These are phyloP conservation scores for Elsinoe fawcettii DNA, from an alignment of 2,329 filamentous ascomycete genomes.

Conservation along the genomic window DNA sequence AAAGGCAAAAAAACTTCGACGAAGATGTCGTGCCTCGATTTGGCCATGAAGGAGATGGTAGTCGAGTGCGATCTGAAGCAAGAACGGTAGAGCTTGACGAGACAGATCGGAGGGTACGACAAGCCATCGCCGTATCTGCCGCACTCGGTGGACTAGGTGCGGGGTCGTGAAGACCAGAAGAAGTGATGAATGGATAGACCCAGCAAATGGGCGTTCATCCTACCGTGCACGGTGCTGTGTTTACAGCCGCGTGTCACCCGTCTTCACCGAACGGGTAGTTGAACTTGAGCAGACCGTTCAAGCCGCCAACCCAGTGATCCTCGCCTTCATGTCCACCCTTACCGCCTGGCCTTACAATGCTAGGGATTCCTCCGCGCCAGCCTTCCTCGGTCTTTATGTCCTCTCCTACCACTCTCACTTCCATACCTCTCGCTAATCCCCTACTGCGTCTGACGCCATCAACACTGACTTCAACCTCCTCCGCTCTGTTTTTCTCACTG, in stretches of 20 bases:
- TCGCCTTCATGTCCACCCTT: slow-evolving; percentile 49
- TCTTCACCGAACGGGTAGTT: slow-evolving; percentile 89
- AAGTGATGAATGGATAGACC: neutral
- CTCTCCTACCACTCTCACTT: slow-evolving; percentile 35
- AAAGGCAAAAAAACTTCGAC: neutral
- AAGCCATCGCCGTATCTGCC: neutral
- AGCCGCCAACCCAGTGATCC: slow-evolving; percentile 91
- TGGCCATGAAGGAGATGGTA: neutral
- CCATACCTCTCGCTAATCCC: slow-evolving; percentile 41
- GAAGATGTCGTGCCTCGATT: neutral
- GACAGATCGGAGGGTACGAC: neutral
- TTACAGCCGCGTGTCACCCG: slow-evolving; percentile 11
- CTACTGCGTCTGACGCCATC: slow-evolving; percentile 40
- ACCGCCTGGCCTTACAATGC: slow-evolving; percentile 63
- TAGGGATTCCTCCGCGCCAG: slow-evolving; percentile 77
- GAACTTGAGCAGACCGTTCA: slow-evolving; percentile 92
- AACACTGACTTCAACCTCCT: slow-evolving; percentile 44
- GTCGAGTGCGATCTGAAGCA: neutral
- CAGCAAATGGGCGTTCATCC: too few species aligned
- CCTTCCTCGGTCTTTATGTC: slow-evolving; percentile 35
- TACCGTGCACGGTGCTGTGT: too few species aligned
- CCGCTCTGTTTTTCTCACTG: slow-evolving; percentile 52
- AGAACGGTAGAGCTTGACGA: neutral
- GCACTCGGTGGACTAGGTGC: neutral
- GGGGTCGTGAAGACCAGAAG: neutral